Conservation (phyloP, 768 basidiomycete species). For the Rossbeevera mucosa region DNA sequence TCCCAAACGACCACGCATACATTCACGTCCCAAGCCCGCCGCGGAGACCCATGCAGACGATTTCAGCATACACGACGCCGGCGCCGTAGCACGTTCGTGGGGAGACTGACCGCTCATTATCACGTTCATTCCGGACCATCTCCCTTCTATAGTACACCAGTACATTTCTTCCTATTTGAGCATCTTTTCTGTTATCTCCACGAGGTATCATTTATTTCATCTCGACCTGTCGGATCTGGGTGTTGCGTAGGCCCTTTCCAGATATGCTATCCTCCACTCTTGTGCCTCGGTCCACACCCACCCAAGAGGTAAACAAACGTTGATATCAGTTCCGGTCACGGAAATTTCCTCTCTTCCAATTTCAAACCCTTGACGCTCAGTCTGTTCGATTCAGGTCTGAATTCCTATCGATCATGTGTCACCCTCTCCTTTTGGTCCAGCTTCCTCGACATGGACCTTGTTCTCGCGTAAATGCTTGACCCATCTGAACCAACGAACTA, state of each 20-base stretch:
- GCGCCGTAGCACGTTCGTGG: conserved; percentile 33
- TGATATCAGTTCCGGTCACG: conserved; percentile 13
- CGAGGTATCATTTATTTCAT: conserved; percentile 26
- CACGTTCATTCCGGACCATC: conserved; percentile 31
- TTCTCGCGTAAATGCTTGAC: conserved; percentile 8
- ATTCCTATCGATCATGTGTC: conserved; percentile 10
- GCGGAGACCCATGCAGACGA: conserved; percentile 17
- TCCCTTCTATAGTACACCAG: conserved; percentile 13
- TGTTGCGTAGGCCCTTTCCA: conserved; percentile 22
- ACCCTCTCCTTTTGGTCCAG: conserved; percentile 7
- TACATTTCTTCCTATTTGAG: conserved; percentile 19
- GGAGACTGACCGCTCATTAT: conserved; percentile 25
- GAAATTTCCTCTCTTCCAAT: conserved; percentile 16
- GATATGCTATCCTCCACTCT: conserved; percentile 25
- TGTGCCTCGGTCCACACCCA: conserved; percentile 20
- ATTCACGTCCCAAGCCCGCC: conserved; percentile 6
- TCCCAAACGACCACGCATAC: conserved; percentile 3
- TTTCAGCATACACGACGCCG: conserved; percentile 29
- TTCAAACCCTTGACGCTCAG: conserved; percentile 18
- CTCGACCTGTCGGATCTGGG: conserved; percentile 28
- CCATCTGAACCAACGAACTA: conserved; percentile 4
- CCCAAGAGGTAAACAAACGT: neutral
- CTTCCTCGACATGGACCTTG: conserved; percentile 24
- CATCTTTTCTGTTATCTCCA: conserved; percentile 31
- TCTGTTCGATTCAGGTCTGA: neutral